phyloP scores from a whole-genome alignment of 2,329 filamentous ascomycete genomes.

The Ophiognomonia clavigignenti-juglandacearum region DNA sequence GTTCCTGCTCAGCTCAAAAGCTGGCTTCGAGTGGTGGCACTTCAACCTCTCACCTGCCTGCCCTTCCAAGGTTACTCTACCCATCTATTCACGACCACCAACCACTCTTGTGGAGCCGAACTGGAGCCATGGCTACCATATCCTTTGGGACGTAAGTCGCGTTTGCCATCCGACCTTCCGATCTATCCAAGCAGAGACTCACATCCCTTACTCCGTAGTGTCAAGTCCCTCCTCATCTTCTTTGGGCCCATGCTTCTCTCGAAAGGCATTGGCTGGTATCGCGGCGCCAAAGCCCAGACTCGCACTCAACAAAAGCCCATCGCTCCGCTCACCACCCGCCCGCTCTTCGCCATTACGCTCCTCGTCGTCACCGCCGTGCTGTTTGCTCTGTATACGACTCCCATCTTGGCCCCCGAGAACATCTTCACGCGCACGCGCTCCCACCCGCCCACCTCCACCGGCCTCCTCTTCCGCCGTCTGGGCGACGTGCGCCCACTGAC shows the following conservation, averaged over 20 bases:
- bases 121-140: conserved; percentile 30
- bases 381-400: conserved; percentile 58
- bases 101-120: not conserved
- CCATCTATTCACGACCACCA: not conserved
- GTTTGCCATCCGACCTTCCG: not conserved
- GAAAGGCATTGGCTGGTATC: conserved; percentile 60
- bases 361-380: conserved; percentile 42
- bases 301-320: conserved; percentile 41
- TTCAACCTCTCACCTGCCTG: too few relatives aligned
- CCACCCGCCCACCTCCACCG: conserved; percentile 78
- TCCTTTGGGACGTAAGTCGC: conserved; percentile 45
- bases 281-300: conserved; percentile 43
- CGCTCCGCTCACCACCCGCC: conserved; percentile 53
- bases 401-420: conserved; percentile 69
- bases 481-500: conserved; percentile 54
- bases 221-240: conserved; percentile 54
- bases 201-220: too few relatives aligned
- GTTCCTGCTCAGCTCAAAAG: too few relatives aligned
- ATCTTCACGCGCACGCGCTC: conserved; percentile 74
- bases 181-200: too few relatives aligned
- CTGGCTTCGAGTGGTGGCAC: too few relatives aligned
- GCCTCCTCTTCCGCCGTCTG: conserved; percentile 78
- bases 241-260: conserved; percentile 70
- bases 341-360: conserved; percentile 56
- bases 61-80: too few relatives aligned